A percentile compares a stretch with the other conserved stretches of the same genome.
phyloP scores from a whole-genome alignment of 176 grass and related monocot genomes.

The Ampelocalamus luodianensis region DNA sequence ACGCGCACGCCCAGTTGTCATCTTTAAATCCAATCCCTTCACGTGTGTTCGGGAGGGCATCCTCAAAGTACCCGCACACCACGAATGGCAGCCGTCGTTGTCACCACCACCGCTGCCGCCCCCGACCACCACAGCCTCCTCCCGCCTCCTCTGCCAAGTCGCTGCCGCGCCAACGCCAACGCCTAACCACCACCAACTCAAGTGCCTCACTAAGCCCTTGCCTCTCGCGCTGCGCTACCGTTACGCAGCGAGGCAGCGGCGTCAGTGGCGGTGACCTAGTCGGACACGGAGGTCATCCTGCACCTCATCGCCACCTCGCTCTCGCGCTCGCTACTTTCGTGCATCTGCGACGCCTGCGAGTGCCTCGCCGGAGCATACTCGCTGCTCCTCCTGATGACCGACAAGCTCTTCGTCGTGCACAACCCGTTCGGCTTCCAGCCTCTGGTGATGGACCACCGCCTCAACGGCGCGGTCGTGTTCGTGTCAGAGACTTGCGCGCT shows the following conservation, averaged over 20 bases:
- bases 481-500: conserved; percentile 92
- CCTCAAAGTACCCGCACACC: conserved; percentile 14
- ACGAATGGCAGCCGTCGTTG: conserved; percentile 45
- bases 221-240: conserved; percentile 32
- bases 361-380: conserved; percentile 82
- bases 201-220: neutral
- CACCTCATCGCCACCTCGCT: conserved; percentile 92
- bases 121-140: conserved; percentile 22
- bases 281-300: conserved; percentile 96
- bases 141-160: conserved; percentile 38
- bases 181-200: neutral
- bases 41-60: conserved; percentile 54
- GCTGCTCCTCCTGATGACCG: conserved; percentile 75
- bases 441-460: conserved; percentile 77
- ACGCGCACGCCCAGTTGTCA: conserved; percentile 4
- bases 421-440: conserved; percentile 88
- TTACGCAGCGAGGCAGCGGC: too few species aligned
- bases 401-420: conserved; percentile 83
- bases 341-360: conserved; percentile 75
- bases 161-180: neutral
- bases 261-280: too few species aligned
- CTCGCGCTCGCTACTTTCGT: conserved; percentile 73
- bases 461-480: conserved; percentile 83
- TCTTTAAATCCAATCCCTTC: conserved; percentile 58
- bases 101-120: conserved; percentile 36